A percentile compares a stretch with the other conserved stretches of the same genome.
Evolutionary conservation across 2,329 filamentous ascomycete genomes (phyloP).

Genomic region (Aspergillus bombycis): DNA sequence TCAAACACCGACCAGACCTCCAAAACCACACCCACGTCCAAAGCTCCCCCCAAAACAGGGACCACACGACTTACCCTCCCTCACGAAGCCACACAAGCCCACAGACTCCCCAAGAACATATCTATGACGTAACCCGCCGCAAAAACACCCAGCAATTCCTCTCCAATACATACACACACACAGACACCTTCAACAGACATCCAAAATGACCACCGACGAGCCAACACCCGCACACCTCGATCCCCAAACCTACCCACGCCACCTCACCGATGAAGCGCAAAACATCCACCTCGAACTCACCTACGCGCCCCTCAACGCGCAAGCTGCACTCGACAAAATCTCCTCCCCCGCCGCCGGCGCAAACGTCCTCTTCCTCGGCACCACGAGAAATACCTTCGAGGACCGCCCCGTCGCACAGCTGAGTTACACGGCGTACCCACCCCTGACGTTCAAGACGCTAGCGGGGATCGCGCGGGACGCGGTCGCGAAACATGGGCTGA

Average conservation of each 20-base stretch:
- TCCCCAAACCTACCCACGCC: conserved; percentile 46
- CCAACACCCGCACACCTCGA: conserved; percentile 37
- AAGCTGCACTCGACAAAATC: conserved; percentile 37
- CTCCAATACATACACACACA: no score
- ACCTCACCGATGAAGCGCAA: conserved; percentile 28
- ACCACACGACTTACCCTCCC: no score
- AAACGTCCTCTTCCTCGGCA: conserved; percentile 51
- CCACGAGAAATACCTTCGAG: conserved; percentile 49
- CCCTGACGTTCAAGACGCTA: conserved; percentile 46
- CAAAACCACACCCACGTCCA: background rate
- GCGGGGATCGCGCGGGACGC: conserved; percentile 43
- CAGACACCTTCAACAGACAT: no score
- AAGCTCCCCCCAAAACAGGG: background rate
- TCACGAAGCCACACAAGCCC: background rate
- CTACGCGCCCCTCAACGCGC: conserved; percentile 43
- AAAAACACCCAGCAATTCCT: no score
- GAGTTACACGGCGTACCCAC: conserved; percentile 49
- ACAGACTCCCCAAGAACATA: background rate
- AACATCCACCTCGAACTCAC: conserved; percentile 49
- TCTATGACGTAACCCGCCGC: background rate
- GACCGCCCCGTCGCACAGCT: conserved; percentile 45
- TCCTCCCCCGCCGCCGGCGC: conserved; percentile 48
- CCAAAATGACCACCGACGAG: conserved; percentile 3
- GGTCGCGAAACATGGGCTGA: conserved; percentile 64
- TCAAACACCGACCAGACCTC: background rate